Conservation (phyloP, 1,284 basidiomycete species). For the Exobasidium cylindrosporum region DNA sequence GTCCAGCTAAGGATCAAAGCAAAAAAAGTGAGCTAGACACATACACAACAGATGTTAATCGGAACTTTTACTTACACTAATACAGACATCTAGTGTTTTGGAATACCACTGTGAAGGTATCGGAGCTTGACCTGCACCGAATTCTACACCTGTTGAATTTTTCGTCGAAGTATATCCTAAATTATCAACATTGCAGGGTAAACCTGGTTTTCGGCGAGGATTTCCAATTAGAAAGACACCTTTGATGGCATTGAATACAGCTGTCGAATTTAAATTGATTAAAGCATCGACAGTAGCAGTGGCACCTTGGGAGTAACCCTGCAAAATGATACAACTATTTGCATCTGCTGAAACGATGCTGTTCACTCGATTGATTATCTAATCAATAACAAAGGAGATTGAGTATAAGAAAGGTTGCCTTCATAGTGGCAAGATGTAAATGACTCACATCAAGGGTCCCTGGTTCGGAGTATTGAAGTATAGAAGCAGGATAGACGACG, state of each 20-base stretch:
- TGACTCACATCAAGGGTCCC: constrained; percentile 38
- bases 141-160: constrained; percentile 30
- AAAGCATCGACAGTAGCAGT: constrained; percentile 46
- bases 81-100: constrained; percentile 52
- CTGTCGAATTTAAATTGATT: constrained; percentile 23
- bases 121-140: constrained; percentile 20
- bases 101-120: constrained; percentile 36
- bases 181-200: constrained; percentile 48
- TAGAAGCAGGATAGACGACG: constrained; percentile 49
- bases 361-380: constrained; percentile 26
- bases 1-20: background rate
- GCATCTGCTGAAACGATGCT: constrained; percentile 18
- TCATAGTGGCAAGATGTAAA: too few species aligned
- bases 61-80: constrained; percentile 27
- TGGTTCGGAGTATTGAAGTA: constrained; percentile 31
- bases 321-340: constrained; percentile 27
- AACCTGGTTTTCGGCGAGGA: constrained; percentile 42
- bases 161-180: constrained; percentile 31
- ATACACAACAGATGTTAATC: too few species aligned
- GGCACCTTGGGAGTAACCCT: constrained; percentile 45
- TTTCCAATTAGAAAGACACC: constrained; percentile 52
- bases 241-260: constrained; percentile 40
- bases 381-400: background rate
- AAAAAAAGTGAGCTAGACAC: too few species aligned
- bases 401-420: background rate